phyloP scores from a whole-genome alignment of 164 flowering plant genomes.

The Aristolochia fimbriata region DNA sequence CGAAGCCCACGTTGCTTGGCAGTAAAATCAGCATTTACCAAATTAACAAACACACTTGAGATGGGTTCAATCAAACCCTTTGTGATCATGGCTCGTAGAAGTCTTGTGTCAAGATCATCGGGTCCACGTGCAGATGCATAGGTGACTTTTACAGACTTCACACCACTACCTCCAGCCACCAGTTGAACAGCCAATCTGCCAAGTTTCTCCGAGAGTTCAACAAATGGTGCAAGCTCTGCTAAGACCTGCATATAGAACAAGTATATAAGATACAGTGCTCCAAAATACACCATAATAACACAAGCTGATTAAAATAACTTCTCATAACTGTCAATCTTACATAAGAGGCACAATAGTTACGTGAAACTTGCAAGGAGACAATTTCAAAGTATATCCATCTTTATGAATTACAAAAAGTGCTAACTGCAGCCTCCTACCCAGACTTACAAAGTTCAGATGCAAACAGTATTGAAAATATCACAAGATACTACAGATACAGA shows the following conservation, averaged over 20 bases:
- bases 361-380: no score
- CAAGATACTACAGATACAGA: no score
- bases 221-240: slow-evolving; percentile 71
- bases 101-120: slow-evolving; percentile 85
- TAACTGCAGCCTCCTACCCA: no score
- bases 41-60: slow-evolving; percentile 61
- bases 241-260: slow-evolving; percentile 36
- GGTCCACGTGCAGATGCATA: slow-evolving; percentile 79
- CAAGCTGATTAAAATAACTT: background rate
- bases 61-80: slow-evolving; percentile 91
- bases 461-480: no score
- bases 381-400: no score
- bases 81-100: slow-evolving; percentile 91
- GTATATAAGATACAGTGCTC: background rate
- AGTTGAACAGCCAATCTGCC: slow-evolving; percentile 83
- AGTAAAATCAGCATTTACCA: slow-evolving; percentile 87
- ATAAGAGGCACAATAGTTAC: no score
- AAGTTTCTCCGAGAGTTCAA: slow-evolving; percentile 73
- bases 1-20: slow-evolving; percentile 83
- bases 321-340: no score
- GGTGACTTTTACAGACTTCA: slow-evolving; percentile 62
- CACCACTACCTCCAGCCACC: slow-evolving; percentile 86
- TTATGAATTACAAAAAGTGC: no score
- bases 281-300: background rate
- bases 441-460: no score